Percentiles rank a stretch among this genome's conserved stretches.
Evolutionary conservation across 352 stramenopile species (phyloP).

Genomic region (Aphanomyces cochlioides): DNA sequence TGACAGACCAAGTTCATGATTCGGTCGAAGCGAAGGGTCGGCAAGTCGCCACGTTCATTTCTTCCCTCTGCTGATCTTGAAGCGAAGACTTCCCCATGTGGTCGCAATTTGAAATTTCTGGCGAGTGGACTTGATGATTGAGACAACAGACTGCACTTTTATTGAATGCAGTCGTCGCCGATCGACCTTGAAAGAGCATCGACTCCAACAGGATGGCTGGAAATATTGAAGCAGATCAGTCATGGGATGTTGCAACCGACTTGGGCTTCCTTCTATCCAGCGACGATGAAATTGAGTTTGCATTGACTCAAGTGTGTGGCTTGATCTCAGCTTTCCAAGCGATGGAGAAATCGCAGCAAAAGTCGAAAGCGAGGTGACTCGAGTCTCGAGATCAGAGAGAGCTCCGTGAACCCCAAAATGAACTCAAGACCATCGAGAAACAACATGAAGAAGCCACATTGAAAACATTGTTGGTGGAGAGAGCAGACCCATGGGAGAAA

Average conservation of each 20-base stretch:
- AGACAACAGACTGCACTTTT: no score
- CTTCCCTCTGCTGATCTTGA: no score
- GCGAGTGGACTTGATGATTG: no score
- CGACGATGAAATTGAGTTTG: background rate
- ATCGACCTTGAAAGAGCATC: no score
- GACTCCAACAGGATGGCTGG: no score
- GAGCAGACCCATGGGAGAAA: background rate
- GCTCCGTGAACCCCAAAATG: background rate
- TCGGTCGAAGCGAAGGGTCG: no score
- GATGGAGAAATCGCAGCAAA: background rate
- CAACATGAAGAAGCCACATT: background rate
- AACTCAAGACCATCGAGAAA: background rate
- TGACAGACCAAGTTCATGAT: no score
- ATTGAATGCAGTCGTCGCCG: no score
- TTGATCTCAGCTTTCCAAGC: background rate
- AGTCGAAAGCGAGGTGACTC: background rate
- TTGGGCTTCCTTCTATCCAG: background rate
- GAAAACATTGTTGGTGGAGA: background rate
- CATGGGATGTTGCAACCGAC: background rate
- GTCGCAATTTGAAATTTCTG: no score
- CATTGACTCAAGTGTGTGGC: background rate
- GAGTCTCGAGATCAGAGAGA: background rate
- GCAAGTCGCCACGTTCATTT: no score
- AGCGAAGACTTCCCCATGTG: no score
- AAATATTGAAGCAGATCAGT: no score